Conservation (phyloP, 129 eudicot species). For the Smallanthus sonchifolius region DNA sequence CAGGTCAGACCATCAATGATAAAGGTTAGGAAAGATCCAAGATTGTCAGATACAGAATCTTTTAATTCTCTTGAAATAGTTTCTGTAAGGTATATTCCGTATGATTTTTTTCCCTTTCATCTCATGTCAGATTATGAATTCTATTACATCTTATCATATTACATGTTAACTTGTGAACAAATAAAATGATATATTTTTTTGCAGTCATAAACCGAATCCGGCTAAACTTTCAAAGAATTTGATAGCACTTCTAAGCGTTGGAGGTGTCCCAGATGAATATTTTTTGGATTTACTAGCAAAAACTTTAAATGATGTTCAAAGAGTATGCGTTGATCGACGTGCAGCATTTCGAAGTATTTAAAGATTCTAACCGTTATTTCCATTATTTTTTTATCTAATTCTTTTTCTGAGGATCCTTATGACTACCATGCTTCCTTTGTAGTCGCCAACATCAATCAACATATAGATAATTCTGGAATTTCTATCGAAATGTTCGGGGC, state of each 20-base stretch:
- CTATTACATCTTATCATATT: neutral
- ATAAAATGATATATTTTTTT: constrained; percentile 3
- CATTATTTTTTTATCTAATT: neutral
- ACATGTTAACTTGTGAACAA: neutral
- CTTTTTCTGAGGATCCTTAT: neutral
- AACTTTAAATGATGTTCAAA: constrained; percentile 46
- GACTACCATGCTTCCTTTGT: constrained; percentile 20
- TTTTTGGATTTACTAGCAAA: constrained; percentile 40
- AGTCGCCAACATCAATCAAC: constrained; percentile 54
- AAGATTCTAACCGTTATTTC: neutral
- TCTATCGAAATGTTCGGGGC: constrained; percentile 49
- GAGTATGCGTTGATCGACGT: constrained; percentile 31
- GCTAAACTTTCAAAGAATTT: constrained; percentile 46
- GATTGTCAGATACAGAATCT: constrained; percentile 15
- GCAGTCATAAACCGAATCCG: constrained; percentile 55
- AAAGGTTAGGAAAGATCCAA: constrained; percentile 52
- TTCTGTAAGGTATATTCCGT: constrained; percentile 42
- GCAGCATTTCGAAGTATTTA: constrained; percentile 67
- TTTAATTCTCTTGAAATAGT: constrained; percentile 65
- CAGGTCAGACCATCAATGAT: constrained; percentile 72
- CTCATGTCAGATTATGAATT: neutral
- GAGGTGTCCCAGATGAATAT: constrained; percentile 66
- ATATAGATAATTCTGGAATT: constrained; percentile 36
- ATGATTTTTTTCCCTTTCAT: neutral
- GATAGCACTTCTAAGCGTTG: constrained; percentile 59